Base-by-base conservation (phyloP, 2,329 filamentous ascomycete species). In the Amauroascus verrucosus region DNA sequence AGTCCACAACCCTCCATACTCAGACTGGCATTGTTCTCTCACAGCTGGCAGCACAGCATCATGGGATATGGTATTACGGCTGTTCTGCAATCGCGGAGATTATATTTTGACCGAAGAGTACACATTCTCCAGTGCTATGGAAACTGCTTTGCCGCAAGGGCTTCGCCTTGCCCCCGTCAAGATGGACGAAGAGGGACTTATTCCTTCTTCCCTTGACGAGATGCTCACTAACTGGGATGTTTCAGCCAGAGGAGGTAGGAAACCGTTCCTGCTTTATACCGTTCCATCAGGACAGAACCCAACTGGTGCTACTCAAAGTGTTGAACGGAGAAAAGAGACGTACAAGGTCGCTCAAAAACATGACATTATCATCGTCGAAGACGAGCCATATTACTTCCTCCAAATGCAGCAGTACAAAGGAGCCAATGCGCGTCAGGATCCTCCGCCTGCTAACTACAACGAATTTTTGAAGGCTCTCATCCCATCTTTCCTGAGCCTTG, bases 381-480 rank as follows among this genome's bases (percentile, higher is more conserved):
- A 95, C 65, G 90, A 95, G 67, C 90, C 90, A 1, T 95, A 95
- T 72, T 95, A 94, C 71, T 95, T 91, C 72, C 76, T 95, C 33
- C 90, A 95, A 64, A 83, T 84, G 80, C 81, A 86, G 61, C 81
- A 84, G 0, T 91, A 89, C 70, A 77, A 77, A 1, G 77, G 79
- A 13, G 70, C 75, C 30, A 68, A 76, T 58, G 69, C 75, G 14
- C 68, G 77, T 0, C 69, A 75, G 1, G 70, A 74, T 3, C 77
- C 80, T 6, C 74, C 79, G 0, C 83, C 84, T 6, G 69, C 75
- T 33, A 80, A 72, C 11, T 79, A 87, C 52, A 79, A 84, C 3
- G 83, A 85, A 9, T 96, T 96, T 68, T 73, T 97, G 55, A 73
- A 77, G 9, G 75, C 79, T 2, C 77, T 95, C 5, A 76, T 88